Conservation (phyloP, 768 basidiomycete genomes). For the Lentinula lateritia region DNA sequence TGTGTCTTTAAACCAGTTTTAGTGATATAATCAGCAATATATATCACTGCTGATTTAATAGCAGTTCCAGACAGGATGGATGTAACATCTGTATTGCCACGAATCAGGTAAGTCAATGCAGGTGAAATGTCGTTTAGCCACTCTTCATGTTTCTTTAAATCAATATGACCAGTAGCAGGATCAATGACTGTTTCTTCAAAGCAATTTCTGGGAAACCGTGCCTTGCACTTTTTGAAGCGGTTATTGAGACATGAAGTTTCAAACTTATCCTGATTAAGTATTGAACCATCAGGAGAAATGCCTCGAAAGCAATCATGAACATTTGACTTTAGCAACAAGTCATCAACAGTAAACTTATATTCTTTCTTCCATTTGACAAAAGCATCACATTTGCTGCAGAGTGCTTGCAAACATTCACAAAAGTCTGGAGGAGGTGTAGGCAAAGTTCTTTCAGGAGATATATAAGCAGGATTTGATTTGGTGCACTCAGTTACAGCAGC, state of each 20-base stretch:
- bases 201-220: slow-evolving; percentile 27
- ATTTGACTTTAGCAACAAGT: slow-evolving; percentile 23
- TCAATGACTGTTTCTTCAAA: slow-evolving; percentile 18
- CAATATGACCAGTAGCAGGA: slow-evolving; percentile 19
- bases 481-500: not conserved
- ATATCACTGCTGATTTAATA: slow-evolving; percentile 30
- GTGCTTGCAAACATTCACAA: too few species aligned
- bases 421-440: too few species aligned
- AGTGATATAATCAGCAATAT: slow-evolving; percentile 39
- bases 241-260: slow-evolving; percentile 21
- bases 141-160: slow-evolving; percentile 26
- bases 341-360: slow-evolving; percentile 23
- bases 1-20: slow-evolving; percentile 34
- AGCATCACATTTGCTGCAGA: too few species aligned
- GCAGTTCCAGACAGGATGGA: slow-evolving; percentile 32
- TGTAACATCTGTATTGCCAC: slow-evolving; percentile 35
- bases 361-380: too few species aligned
- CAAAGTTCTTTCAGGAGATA: slow-evolving; percentile 17
- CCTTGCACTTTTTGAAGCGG: slow-evolving; percentile 23
- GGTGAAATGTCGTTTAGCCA: slow-evolving; percentile 30
- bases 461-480: slow-evolving; percentile 3
- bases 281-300: slow-evolving; percentile 10
- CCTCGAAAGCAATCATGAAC: slow-evolving; percentile 19
- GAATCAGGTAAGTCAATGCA: slow-evolving; percentile 24
- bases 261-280: not conserved